phyloP scores from a whole-genome alignment of 1,284 basidiomycete species.

The Inonotus hispidus region DNA sequence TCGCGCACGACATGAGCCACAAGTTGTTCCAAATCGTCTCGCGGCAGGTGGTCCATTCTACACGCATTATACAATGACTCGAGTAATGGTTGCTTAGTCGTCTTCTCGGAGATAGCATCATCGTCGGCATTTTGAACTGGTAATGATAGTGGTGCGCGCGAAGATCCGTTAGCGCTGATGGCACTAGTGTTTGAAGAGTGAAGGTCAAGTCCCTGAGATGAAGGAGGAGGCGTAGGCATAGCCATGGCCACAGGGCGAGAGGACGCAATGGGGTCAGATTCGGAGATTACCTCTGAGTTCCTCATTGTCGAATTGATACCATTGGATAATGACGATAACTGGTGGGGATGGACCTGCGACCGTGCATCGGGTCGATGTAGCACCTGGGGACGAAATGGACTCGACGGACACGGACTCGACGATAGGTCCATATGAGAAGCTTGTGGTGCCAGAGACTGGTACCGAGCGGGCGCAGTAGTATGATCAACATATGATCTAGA shows the following conservation, averaged over 20 bases:
- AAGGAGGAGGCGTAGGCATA: conserved; percentile 1
- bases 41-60: conserved; percentile 26
- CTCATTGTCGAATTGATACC: background rate
- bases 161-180: background rate
- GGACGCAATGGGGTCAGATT: background rate
- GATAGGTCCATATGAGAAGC: background rate
- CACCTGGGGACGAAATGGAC: background rate
- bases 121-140: background rate
- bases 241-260: background rate
- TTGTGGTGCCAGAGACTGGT: background rate
- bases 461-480: background rate
- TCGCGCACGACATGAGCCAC: conserved; percentile 30
- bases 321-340: background rate
- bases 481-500: background rate
- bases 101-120: background rate
- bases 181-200: background rate
- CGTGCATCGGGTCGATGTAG: background rate
- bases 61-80: conserved; percentile 9
- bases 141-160: background rate
- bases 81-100: background rate
- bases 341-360: background rate
- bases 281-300: background rate
- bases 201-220: background rate
- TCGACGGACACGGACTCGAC: background rate
- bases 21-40: conserved; percentile 28